Evolutionary conservation across 2,329 filamentous ascomycete genomes (phyloP).

Genomic region (Epichloe sp.): DNA sequence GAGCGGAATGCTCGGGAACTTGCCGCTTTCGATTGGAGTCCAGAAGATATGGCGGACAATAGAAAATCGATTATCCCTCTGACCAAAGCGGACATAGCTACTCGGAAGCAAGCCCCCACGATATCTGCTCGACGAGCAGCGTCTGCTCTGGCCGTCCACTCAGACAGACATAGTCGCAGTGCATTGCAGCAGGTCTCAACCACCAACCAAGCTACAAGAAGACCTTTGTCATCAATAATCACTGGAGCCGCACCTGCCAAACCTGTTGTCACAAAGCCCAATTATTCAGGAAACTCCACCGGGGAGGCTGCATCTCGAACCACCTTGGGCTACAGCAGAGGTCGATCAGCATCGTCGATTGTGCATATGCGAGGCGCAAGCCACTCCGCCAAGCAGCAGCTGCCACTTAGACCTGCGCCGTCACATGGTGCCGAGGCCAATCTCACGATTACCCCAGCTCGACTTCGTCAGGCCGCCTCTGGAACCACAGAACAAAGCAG

Average conservation of each 20-base stretch:
- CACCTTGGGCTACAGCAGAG: constrained; percentile 76
- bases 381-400: constrained; percentile 7
- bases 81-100: not conserved
- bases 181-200: not conserved
- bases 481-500: constrained; percentile 17
- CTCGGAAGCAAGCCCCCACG: constrained; percentile 14
- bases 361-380: constrained; percentile 19
- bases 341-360: constrained; percentile 43
- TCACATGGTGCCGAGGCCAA: constrained; percentile 8
- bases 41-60: constrained; percentile 41
- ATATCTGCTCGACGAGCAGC: constrained; percentile 38
- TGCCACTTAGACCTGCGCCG: constrained; percentile 7
- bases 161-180: constrained; percentile 6
- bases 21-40: constrained; percentile 48
- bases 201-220: constrained; percentile 7
- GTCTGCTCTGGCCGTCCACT: constrained; percentile 33
- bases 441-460: constrained; percentile 36
- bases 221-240: constrained; percentile 19
- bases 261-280: constrained; percentile 30
- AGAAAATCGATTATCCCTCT: not conserved
- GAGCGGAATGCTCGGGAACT: constrained; percentile 55
- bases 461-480: constrained; percentile 13
- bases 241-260: constrained; percentile 21
- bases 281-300: constrained; percentile 42
- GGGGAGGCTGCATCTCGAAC: constrained; percentile 63